Conservation (phyloP, 352 stramenopile genomes). For the Phytophthora brassicae region DNA sequence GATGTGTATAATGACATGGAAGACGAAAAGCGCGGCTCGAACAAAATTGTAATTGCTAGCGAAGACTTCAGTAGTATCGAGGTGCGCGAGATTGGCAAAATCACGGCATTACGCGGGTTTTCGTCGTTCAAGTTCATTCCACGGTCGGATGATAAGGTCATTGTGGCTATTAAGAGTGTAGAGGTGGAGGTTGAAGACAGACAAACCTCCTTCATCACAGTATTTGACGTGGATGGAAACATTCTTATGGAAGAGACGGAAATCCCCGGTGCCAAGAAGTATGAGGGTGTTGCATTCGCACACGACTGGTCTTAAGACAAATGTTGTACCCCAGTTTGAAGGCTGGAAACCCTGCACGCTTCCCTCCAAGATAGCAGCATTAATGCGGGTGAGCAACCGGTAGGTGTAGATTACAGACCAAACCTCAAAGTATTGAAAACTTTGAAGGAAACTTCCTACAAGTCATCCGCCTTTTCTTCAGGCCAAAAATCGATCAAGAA, state of each 20-base stretch:
- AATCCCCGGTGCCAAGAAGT: constrained; percentile 91
- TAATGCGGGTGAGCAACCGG: constrained; percentile 24
- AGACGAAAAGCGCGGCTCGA: constrained; percentile 93
- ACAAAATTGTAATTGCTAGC: constrained; percentile 89
- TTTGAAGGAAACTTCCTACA: constrained; percentile 8
- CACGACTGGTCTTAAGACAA: constrained; percentile 66
- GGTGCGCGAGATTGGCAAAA: constrained; percentile 77
- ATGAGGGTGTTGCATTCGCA: constrained; percentile 92
- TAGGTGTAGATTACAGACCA: constrained; percentile 25
- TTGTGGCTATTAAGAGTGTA: constrained; percentile 93
- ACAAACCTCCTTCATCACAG: constrained; percentile 92
- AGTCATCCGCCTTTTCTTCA: constrained; percentile 6
- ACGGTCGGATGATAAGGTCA: constrained; percentile 86
- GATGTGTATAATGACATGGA: constrained; percentile 95
- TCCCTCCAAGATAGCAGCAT: constrained; percentile 24
- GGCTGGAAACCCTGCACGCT: constrained; percentile 13
- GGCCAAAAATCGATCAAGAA: constrained; percentile 29
- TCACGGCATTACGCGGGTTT: constrained; percentile 90
- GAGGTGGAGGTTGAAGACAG: constrained; percentile 89
- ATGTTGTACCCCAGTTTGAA: constrained; percentile 7
- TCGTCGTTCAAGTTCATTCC: constrained; percentile 95
- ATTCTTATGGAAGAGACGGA: constrained; percentile 90
- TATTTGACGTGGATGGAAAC: constrained; percentile 92
- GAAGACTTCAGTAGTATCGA: constrained; percentile 89
- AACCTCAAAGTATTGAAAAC: constrained; percentile 1